Conservation (phyloP, 257 asterid genomes). For the Anisodus tanguticus region DNA sequence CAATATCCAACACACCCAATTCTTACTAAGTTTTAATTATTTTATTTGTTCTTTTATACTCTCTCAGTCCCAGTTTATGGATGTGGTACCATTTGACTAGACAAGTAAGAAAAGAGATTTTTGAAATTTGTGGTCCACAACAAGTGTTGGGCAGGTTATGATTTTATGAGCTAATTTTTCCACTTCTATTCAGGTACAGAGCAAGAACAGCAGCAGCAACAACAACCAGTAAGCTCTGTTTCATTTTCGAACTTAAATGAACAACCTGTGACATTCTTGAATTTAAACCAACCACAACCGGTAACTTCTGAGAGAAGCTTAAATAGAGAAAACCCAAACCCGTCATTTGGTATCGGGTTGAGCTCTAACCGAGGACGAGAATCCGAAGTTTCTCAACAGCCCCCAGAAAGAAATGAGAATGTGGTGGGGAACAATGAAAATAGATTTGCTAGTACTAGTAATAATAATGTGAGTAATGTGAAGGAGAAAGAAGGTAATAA, state of each 20-base stretch:
- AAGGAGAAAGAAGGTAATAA: slow-evolving; percentile 37
- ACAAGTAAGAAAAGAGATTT: no score
- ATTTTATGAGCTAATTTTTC: no score
- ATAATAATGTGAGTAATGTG: slow-evolving; percentile 25
- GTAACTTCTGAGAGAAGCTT: slow-evolving; percentile 41
- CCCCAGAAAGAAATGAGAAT: slow-evolving; percentile 28
- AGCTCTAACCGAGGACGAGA: slow-evolving; percentile 19
- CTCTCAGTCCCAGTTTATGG: no score
- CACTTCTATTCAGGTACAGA: no score
- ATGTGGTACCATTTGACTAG: no score
- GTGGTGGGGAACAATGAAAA: slow-evolving; percentile 32
- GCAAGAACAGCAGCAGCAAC: background rate
- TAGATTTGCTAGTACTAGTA: slow-evolving; percentile 38
- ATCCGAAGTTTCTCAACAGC: slow-evolving; percentile 16
- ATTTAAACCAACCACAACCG: slow-evolving; percentile 25
- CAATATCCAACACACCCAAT: no score
- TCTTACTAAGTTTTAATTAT: no score
- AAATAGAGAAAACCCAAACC: background rate
- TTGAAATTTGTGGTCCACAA: no score
- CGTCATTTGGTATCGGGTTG: no score
- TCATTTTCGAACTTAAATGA: background rate
- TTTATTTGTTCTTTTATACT: no score
- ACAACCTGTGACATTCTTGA: slow-evolving; percentile 38
- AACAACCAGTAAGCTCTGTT: background rate
- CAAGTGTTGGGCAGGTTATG: no score